Base-by-base conservation (phyloP, 257 asterid genomes). In the Jaltomata sinuosa region DNA sequence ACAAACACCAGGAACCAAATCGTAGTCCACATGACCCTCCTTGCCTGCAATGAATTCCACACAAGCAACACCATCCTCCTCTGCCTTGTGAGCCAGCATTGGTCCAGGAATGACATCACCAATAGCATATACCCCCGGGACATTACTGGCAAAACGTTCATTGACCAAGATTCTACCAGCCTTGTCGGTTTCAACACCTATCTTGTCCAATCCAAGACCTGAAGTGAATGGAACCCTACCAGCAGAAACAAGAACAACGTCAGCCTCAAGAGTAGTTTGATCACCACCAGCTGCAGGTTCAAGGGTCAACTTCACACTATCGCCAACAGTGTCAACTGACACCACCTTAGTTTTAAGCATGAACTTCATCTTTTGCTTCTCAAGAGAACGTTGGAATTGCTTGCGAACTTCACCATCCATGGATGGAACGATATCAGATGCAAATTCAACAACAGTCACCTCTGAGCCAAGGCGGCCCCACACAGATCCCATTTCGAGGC, bases 31-130 rank as follows among this genome's bases (percentile, higher is more conserved):
- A 8, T 97, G 98, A 36, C 97, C 99, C 84, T 94, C 96, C 83
- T 92, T 93, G 45, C 99, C 99, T 0, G 99, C 98, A 55, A 95
- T 91, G 83, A 82, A 95, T 57, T 97, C 99, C 25, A 94, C 99
- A 52, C 99, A 96, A 1, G 99, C 99, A 53, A 96, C 94, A 52
- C 99, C 99, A 47, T 96, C 99, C 84, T 96, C 99, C 84, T 96
- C 99, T 3, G 99, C 99, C 89, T 97, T 97, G 93, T 97, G 99
- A 53, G 99, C 99, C 93, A 96, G 79, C 99, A 97, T 97, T 5
- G 98, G 98, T 15, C 98, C 99, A 1, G 99, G 98, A 83, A 97
- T 94, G 27, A 95, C 98, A 85, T 97, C 99, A 57, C 99, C 99
- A 53, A 97, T 97, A 34, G 99, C 99, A 27, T 78, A 90, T 47